Evolutionary conservation across 805 yeast genomes (phyloP), one percentile per base, ranked within the genome.

Genomic region (Pichia deserticola): DNA sequence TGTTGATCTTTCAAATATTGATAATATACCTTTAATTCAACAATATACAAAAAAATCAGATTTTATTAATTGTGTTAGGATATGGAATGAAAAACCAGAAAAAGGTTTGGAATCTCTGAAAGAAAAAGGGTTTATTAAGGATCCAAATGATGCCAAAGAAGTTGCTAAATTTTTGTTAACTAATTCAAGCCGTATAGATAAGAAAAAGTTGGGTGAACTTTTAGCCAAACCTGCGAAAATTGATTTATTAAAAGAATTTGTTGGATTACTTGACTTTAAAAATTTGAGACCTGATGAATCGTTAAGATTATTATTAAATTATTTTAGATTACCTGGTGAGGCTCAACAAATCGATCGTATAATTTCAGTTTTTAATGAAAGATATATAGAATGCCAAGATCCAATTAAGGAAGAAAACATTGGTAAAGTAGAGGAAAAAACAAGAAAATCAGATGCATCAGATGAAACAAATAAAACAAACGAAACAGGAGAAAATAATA

Each of bases 291-390:
- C 95, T 3, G 99, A 93, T 65, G 97, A 92, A 66, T 97, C 97
- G 0, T 71, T 93, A 47, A 77, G 99, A 60, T 74, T 86, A 49
- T 66, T 93, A 52, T 72, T 95, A 56, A 85, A 86, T 50, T 78
- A 86, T 25, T 92, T 93, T 62, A 78, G 99, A 64, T 74, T 93
- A 44, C 98, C 98, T 1, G 99, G 99, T 52, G 99, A 93, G 68
- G 86, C 97, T 0, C 98, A 89, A 61, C 97, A 89, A 65, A 93
- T 93, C 63, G 99, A 93, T 65, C 77, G 97, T 59, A 79, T 92
- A 13, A 84, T 93, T 32, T 97, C 92, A 60, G 73, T 80, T 6
- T 93, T 93, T 66, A 89, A 95, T 3, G 82, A 81, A 40, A 79
- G 86, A 51, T 93, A 88, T 66, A 86, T 87, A 12, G 72, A 71